These are phyloP conservation scores for Hydrangea macrophylla DNA, from an alignment of 148 eudicot species.

Conservation along the genomic window DNA sequence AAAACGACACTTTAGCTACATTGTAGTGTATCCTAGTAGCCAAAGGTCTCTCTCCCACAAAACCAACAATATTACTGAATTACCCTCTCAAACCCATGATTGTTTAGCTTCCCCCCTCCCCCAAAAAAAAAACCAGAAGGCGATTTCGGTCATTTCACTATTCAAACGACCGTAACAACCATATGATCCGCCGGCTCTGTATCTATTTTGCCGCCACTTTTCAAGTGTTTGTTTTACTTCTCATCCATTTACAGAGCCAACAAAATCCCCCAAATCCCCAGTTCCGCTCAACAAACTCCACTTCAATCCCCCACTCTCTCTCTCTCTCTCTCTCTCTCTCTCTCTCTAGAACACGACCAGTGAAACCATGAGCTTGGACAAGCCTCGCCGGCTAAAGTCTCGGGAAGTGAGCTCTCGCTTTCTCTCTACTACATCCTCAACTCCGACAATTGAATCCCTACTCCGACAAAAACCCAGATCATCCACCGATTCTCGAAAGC, in stretches of 20 bases:
- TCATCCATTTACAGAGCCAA: conserved; percentile 2
- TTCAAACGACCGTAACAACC: not conserved
- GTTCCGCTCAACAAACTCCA: not conserved
- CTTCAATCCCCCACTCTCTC: not conserved
- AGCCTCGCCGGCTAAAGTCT: conserved; percentile 29
- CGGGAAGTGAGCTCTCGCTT: conserved; percentile 44
- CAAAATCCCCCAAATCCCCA: not conserved
- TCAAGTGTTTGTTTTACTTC: conserved; percentile 30
- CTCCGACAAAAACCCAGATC: conserved; percentile 19
- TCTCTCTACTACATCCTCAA: conserved; percentile 18
- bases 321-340: not conserved
- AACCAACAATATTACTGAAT: conserved; percentile 8
- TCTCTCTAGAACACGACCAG: not conserved
- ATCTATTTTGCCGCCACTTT: conserved; percentile 39
- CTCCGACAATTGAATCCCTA: conserved; percentile 4
- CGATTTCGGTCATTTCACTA: conserved; percentile 13
- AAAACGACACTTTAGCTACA: not conserved
- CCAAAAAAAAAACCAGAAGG: conserved; percentile 10
- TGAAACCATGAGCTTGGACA: conserved; percentile 15
- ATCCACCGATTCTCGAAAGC: conserved; percentile 19
- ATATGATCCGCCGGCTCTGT: conserved; percentile 34
- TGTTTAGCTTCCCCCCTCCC: not conserved
- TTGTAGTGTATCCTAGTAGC: not conserved
- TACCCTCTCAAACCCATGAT: no score
- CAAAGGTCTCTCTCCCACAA: conserved; percentile 7